Base-by-base conservation (phyloP, 345 rosid genomes). In the Arabidopsis arenosa region DNA sequence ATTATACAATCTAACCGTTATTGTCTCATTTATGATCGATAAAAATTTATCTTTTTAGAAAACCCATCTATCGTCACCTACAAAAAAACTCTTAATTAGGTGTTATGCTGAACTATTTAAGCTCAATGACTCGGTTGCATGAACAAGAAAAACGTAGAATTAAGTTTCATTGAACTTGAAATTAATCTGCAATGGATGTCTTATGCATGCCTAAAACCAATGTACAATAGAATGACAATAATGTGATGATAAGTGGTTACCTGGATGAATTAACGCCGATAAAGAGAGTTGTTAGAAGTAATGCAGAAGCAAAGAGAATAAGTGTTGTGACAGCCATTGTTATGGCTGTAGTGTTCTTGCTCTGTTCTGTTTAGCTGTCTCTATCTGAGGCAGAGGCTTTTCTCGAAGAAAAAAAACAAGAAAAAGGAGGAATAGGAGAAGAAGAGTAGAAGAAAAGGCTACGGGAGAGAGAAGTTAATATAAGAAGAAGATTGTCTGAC, bases 241-340 rank as follows among this genome's bases (percentile, higher is more conserved):
- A 15, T 56, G 51, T 63, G 49, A 53, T 69, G 55, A 33, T 26
- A 45, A 45, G 69, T 59, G 37, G 11, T 66, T 60, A 80, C 80
- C 80, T 61, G 17, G 83, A 64, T 10, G 88, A 85, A 17, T 63
- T 80, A 17, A 60, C 89, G 11, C 58, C 71, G 11, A 71, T 48
- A 52, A 86, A 69, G 18, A 90, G 61, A 44, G 81, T 68, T 6
- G 84, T 48, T 66, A 85, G 30, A 59, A 83, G 79, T 72, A 84
- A 73, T 73, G 86, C 75, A 52, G 65, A 69, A 58, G 79, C 75
- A 66, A 66, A 72, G 71, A 81, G 56, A 72, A 66, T 33, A 64
- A 84, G 75, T 40, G 47, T 77, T 59, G 84, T 83, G 74, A 68
- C 80, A 80, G 68, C 85, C 98, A 90, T 93, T 74, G 70, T 36